Conservation (phyloP, 2,329 filamentous ascomycete species). For the Colletotrichum tropicicola region DNA sequence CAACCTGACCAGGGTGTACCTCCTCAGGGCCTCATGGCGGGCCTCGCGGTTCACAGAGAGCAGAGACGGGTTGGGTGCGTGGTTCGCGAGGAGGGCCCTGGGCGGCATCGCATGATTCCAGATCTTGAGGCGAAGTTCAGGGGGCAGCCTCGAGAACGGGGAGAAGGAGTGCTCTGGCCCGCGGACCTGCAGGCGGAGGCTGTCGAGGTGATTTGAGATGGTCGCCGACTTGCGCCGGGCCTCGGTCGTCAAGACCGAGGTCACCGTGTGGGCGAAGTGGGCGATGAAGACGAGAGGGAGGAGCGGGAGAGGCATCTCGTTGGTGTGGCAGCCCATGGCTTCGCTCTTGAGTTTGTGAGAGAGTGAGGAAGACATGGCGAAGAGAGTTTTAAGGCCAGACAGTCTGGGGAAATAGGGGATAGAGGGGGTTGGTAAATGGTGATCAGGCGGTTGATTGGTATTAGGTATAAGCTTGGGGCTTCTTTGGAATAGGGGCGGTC, state of each 20-base stretch:
- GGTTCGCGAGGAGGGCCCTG: slow-evolving; percentile 18
- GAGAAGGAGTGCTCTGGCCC: slow-evolving; percentile 23
- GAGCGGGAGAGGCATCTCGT: slow-evolving; percentile 22
- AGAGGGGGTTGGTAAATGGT: neutral
- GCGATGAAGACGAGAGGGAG: slow-evolving; percentile 26
- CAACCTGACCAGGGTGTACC: slow-evolving; percentile 11
- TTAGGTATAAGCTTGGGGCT: neutral
- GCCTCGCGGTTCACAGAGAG: slow-evolving; percentile 22
- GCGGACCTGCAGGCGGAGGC: slow-evolving; percentile 19
- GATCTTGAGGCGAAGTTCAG: slow-evolving; percentile 27
- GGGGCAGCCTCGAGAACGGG: slow-evolving; percentile 7
- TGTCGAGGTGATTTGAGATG: slow-evolving; percentile 11
- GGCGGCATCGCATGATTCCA: slow-evolving; percentile 24
- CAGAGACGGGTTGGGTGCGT: slow-evolving; percentile 18
- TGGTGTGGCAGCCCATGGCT: neutral
- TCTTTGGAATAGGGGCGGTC: neutral
- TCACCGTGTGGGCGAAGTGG: slow-evolving; percentile 24
- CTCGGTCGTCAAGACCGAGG: slow-evolving; percentile 4
- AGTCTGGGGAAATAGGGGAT: neutral
- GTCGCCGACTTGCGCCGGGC: slow-evolving; percentile 17
- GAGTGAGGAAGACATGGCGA: slow-evolving; percentile 5
- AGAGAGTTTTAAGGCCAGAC: neutral
- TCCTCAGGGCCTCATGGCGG: slow-evolving; percentile 11
- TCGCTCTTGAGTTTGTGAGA: slow-evolving; percentile 16
- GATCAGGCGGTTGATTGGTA: neutral